Percentiles rank a stretch among this genome's conserved stretches.
phyloP scores from a whole-genome alignment of 2,329 filamentous ascomycete species.

The Diaporthe ampelina region DNA sequence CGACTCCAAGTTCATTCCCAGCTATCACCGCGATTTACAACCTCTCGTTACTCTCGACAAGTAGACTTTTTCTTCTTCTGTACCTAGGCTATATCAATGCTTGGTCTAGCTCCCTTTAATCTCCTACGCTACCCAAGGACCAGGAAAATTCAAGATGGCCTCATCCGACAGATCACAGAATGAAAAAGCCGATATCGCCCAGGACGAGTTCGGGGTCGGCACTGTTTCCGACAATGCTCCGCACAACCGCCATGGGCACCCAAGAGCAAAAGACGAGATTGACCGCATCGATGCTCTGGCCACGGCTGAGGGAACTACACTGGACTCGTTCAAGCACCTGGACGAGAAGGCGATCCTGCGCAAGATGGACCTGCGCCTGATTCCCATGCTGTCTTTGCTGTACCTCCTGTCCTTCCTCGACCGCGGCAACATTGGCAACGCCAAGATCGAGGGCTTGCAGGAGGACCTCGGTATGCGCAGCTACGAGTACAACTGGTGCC shows the following conservation, averaged over 20 bases:
- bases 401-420: constrained; percentile 80
- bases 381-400: constrained; percentile 75
- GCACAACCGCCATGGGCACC: neutral
- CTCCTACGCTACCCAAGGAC: neutral
- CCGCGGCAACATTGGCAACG: constrained; percentile 75
- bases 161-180: neutral
- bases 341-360: constrained; percentile 71
- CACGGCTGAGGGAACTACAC: constrained; percentile 38
- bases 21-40: neutral
- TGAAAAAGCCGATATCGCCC: constrained; percentile 36
- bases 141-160: constrained; percentile 6
- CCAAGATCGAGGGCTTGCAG: constrained; percentile 72
- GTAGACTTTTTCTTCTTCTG: too few species aligned
- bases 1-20: neutral
- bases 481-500: constrained; percentile 79
- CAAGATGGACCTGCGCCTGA: constrained; percentile 68
- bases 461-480: constrained; percentile 69
- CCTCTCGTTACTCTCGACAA: neutral
- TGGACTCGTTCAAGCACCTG: constrained; percentile 54
- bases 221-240: neutral
- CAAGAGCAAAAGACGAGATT: constrained; percentile 35
- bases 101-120: too few species aligned
- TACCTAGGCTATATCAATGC: neutral
- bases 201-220: constrained; percentile 33
- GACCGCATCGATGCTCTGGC: constrained; percentile 42